Evolutionary conservation across 257 asterid genomes (phyloP).

Genomic region (Gynochthodes officinalis): DNA sequence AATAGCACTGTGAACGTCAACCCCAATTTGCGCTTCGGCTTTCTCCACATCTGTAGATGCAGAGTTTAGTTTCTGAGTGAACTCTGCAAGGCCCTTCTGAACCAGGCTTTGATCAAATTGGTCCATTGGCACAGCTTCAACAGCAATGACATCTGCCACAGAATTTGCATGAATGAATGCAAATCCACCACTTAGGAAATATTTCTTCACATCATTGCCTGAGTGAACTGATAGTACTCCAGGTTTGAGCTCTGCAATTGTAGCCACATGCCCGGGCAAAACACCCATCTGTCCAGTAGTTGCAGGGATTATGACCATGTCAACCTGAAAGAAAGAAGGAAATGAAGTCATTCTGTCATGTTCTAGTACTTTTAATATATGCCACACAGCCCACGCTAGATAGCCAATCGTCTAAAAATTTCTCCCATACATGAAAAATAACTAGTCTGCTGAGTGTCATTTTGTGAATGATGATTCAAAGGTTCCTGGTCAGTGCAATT

Average conservation of each 20-base stretch:
- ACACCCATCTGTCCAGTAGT: constrained; percentile 92
- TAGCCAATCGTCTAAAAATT: not conserved
- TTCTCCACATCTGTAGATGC: constrained; percentile 79
- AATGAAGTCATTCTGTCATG: not conserved
- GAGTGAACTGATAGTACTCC: constrained; percentile 74
- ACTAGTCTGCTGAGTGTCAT: not conserved
- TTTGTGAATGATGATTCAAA: not conserved
- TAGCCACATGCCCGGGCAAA: constrained; percentile 83
- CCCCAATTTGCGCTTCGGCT: constrained; percentile 85
- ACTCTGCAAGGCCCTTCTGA: constrained; percentile 67
- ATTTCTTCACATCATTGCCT: constrained; percentile 64
- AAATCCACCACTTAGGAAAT: constrained; percentile 73
- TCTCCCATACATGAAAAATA: not conserved
- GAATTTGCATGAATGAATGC: constrained; percentile 78
- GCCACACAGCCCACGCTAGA: not conserved
- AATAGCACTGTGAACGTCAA: constrained; percentile 83
- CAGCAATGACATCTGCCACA: constrained; percentile 63
- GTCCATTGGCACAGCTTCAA: constrained; percentile 74
- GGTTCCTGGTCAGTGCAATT: not conserved
- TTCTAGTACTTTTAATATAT: not conserved
- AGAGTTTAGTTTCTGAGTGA: constrained; percentile 65
- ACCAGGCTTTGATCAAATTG: constrained; percentile 57
- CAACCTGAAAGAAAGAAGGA: constrained; percentile 51
- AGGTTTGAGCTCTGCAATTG: constrained; percentile 84
- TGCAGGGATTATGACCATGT: constrained; percentile 86